These are phyloP conservation scores for Theobroma grandiflorum DNA, from an alignment of 441 rosid genomes.

Conservation along the genomic window DNA sequence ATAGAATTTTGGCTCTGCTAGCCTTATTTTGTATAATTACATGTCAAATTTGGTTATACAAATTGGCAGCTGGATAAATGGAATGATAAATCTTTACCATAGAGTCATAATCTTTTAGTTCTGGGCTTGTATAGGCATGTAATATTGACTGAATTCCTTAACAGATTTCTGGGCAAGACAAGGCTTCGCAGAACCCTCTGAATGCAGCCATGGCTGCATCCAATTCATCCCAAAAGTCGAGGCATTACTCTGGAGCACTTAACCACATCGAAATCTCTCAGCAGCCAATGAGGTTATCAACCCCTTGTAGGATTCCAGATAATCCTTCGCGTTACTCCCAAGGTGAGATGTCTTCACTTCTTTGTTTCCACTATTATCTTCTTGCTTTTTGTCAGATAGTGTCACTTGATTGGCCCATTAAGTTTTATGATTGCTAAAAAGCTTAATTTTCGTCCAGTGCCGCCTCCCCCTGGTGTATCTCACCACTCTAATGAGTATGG, in stretches of 20 bases:
- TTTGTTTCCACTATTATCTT: neutral
- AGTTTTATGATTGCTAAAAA: slow-evolving; percentile 29
- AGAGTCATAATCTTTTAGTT: neutral
- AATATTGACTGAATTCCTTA: neutral
- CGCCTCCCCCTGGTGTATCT: slow-evolving; percentile 62
- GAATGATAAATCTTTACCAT: neutral
- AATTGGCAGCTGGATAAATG: slow-evolving; percentile 9
- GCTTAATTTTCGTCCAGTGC: slow-evolving; percentile 47
- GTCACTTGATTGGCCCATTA: neutral
- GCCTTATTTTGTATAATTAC: neutral
- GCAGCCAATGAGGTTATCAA: slow-evolving; percentile 45
- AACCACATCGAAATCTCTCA: slow-evolving; percentile 44
- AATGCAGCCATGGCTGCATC: slow-evolving; percentile 31
- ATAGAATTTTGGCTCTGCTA: no score
- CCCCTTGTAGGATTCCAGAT: slow-evolving; percentile 47
- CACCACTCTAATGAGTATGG: slow-evolving; percentile 57
- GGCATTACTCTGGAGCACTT: slow-evolving; percentile 41
- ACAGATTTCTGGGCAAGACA: slow-evolving; percentile 92
- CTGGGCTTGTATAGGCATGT: neutral
- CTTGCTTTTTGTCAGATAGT: neutral
- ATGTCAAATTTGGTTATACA: neutral
- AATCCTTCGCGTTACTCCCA: slow-evolving; percentile 46
- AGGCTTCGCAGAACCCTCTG: slow-evolving; percentile 42
- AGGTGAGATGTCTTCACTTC: slow-evolving; percentile 43
- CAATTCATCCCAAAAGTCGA: slow-evolving; percentile 43